Conservation (phyloP, 768 basidiomycete genomes). For the Leccinum olivaceopallidum region DNA sequence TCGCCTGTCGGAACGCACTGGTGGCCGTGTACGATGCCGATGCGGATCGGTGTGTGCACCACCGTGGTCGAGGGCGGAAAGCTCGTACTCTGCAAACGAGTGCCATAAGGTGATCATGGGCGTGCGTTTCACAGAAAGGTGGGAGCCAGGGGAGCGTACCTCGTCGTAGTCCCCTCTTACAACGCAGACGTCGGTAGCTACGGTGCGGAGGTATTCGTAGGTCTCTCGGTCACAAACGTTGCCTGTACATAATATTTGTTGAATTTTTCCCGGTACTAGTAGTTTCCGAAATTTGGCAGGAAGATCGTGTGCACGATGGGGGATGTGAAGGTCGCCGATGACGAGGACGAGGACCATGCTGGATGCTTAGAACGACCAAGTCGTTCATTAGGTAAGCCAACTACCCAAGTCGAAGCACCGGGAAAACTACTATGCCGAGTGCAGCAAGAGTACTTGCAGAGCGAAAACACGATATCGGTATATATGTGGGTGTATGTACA, state of each 20-base stretch:
- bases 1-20: conserved; percentile 93
- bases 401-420: not conserved
- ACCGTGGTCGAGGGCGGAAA: conserved; percentile 84
- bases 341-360: conserved; percentile 84
- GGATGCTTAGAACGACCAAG: conserved; percentile 12
- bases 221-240: conserved; percentile 98
- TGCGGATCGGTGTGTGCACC: conserved; percentile 79
- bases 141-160: conserved; percentile 42
- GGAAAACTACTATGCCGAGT: not conserved
- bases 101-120: conserved; percentile 3
- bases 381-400: conserved; percentile 28
- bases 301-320: conserved; percentile 85
- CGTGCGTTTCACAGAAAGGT: not conserved
- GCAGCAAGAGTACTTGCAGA: not conserved
- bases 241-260: conserved; percentile 96
- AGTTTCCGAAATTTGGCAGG: conserved; percentile 97
- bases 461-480: not conserved
- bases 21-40: conserved; percentile 93
- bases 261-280: conserved; percentile 93
- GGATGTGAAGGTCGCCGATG: conserved; percentile 97
- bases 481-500: not conserved
- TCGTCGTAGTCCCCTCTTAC: conserved; percentile 97
- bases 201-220: conserved; percentile 91
- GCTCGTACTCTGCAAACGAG: conserved; percentile 48
- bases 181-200: conserved; percentile 90